These are phyloP conservation scores for Russula sp. DNA, from an alignment of 768 basidiomycete species.

Conservation along the genomic window DNA sequence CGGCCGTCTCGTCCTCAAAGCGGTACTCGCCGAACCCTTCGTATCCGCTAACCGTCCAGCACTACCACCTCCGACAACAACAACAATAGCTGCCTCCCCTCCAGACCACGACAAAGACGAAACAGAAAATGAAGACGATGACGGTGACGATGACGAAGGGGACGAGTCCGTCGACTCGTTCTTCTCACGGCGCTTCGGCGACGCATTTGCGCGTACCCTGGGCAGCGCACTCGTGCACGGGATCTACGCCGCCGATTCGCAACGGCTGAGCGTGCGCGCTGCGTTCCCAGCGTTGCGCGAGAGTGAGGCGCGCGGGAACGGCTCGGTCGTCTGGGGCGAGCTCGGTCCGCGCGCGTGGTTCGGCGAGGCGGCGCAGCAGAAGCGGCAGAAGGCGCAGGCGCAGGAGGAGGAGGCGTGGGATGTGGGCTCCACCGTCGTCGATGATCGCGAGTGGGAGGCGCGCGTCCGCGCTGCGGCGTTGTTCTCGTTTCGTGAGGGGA, in stretches of 20 bases:
- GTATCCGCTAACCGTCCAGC: conserved; percentile 15
- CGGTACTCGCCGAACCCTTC: conserved; percentile 56
- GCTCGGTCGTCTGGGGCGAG: conserved; percentile 63
- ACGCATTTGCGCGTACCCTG: conserved; percentile 63
- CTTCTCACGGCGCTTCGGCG: conserved; percentile 66
- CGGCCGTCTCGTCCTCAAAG: conserved; percentile 43
- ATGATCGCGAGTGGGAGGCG: conserved; percentile 25
- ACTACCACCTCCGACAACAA: neutral
- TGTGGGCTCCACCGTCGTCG: conserved; percentile 34
- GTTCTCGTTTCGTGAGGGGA: conserved; percentile 76
- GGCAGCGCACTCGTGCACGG: conserved; percentile 83
- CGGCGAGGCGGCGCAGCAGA: conserved; percentile 1
- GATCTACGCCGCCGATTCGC: conserved; percentile 85
- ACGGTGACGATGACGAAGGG: conserved; percentile 7
- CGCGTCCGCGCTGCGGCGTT: conserved; percentile 60
- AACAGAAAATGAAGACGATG: neutral
- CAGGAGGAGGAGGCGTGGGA: conserved; percentile 35
- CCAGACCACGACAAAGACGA: neutral
- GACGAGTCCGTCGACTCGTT: conserved; percentile 86
- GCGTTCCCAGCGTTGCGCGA: conserved; percentile 74
- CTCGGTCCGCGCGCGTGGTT: conserved; percentile 30
- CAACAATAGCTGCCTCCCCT: neutral
- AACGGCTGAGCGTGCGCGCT: conserved; percentile 64
- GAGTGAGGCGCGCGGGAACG: conserved; percentile 58
- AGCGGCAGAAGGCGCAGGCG: conserved; percentile 12